Evolutionary conservation across 225 moss, liverwort and hornwort genomes (phyloP).

Genomic region (Marchantia paleacea): DNA sequence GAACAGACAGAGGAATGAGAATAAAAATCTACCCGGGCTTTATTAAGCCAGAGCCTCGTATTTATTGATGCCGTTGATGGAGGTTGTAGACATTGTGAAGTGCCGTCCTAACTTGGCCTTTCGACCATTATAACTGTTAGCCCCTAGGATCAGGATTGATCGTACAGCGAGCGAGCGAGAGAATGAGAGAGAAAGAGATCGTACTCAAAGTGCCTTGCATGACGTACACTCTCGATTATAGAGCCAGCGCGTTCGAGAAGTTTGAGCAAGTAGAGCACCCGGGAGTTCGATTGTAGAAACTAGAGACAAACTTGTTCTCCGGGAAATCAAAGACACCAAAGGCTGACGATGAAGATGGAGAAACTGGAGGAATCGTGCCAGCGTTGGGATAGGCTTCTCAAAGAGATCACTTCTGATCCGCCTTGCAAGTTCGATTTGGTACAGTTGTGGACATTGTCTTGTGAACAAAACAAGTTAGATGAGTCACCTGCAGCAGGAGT

Average conservation of each 20-base stretch:
- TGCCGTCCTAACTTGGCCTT: too few relatives aligned
- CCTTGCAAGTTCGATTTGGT: constrained; percentile 12
- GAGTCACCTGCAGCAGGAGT: background rate
- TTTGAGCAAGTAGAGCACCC: too few relatives aligned
- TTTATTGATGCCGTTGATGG: too few relatives aligned
- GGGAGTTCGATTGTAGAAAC: background rate
- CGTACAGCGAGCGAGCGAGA: background rate
- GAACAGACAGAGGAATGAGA: too few relatives aligned
- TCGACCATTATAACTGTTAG: too few relatives aligned
- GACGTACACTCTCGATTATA: too few relatives aligned
- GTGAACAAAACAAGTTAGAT: background rate
- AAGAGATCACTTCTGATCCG: background rate
- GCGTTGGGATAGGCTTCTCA: constrained; percentile 1
- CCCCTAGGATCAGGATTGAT: too few relatives aligned
- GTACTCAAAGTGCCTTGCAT: background rate
- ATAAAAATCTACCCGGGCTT: too few relatives aligned
- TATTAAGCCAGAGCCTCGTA: too few relatives aligned
- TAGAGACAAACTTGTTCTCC: background rate
- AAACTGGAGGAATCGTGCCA: constrained; percentile 5
- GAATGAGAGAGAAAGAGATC: background rate
- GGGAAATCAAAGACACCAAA: background rate
- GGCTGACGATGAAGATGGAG: constrained; percentile 8
- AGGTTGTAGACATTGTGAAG: too few relatives aligned
- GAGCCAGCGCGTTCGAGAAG: too few relatives aligned
- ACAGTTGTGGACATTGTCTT: constrained; percentile 10